A percentile compares a stretch with the other conserved stretches of the same genome.
These are phyloP conservation scores for Penicillium sp. DNA, from an alignment of 2,329 filamentous ascomycete genomes.

Conservation along the genomic window DNA sequence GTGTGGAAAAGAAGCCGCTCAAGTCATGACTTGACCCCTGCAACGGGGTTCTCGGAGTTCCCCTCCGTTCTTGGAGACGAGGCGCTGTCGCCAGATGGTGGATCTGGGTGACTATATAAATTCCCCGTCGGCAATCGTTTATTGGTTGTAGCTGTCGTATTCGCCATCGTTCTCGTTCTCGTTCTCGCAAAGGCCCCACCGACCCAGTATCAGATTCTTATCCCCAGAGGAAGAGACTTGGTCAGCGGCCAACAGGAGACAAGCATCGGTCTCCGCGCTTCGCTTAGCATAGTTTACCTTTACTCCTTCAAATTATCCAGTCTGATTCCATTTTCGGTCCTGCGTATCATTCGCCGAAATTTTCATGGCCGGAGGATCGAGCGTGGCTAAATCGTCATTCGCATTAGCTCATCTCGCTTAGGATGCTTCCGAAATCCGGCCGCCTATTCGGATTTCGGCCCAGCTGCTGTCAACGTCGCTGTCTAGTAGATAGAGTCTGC, in stretches of 20 bases:
- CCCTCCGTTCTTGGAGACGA: constrained; percentile 2
- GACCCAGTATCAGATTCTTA: constrained; percentile 7
- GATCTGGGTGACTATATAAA: constrained; percentile 15
- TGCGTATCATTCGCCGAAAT: background rate
- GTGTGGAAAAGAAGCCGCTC: background rate
- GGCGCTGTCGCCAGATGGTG: constrained; percentile 14
- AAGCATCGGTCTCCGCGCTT: background rate
- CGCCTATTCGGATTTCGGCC: background rate
- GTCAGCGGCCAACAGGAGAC: background rate
- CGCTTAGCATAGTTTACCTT: background rate
- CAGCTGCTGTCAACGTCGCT: background rate
- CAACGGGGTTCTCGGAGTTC: background rate
- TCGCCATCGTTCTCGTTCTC: constrained; percentile 36
- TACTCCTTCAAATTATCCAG: background rate
- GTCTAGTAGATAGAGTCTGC: background rate
- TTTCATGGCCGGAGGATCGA: background rate
- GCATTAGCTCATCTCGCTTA: background rate
- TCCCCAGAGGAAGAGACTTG: background rate
- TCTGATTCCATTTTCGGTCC: background rate
- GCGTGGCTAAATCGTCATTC: background rate
- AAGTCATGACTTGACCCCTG: background rate
- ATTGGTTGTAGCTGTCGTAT: constrained; percentile 27
- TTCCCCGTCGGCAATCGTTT: background rate
- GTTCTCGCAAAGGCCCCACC: constrained; percentile 27
- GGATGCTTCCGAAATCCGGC: background rate